Percentiles rank a stretch among this genome's conserved stretches.
Conservation (phyloP, 495 filamentous ascomycete genomes). For the Bombardia bombarda region DNA sequence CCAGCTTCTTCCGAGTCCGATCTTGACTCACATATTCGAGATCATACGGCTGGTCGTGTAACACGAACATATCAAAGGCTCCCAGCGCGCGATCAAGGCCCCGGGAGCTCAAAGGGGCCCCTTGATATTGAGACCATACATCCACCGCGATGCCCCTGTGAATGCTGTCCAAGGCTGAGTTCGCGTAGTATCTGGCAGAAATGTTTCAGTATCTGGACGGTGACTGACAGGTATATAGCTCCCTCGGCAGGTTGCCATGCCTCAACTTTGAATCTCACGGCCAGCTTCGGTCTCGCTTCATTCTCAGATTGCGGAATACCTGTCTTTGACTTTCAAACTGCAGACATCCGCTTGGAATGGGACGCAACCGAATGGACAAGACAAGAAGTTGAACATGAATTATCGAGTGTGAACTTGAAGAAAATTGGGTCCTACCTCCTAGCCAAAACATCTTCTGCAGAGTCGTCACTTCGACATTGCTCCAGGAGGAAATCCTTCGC, state of each 20-base stretch:
- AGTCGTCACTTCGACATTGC: constrained; percentile 50
- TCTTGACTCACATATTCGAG: constrained; percentile 54
- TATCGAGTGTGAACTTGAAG: not conserved
- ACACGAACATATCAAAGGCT: constrained; percentile 81
- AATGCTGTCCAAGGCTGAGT: constrained; percentile 64
- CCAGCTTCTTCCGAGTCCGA: not conserved
- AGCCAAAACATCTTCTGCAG: constrained; percentile 67
- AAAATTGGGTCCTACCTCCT: constrained; percentile 49
- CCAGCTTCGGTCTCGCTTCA: too few species aligned
- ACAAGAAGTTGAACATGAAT: too few species aligned
- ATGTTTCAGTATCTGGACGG: constrained; percentile 3
- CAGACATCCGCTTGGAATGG: too few species aligned
- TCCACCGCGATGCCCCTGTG: constrained; percentile 71
- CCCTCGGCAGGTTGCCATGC: not conserved
- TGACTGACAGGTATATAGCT: not conserved
- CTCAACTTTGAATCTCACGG: too few species aligned
- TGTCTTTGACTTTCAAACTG: too few species aligned
- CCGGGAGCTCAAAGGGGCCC: constrained; percentile 12
- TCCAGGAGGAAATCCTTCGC: constrained; percentile 75
- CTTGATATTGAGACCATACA: constrained; percentile 56
- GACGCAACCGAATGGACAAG: too few species aligned
- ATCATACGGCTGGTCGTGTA: constrained; percentile 61
- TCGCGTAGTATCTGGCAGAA: constrained; percentile 59
- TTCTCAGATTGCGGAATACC: too few species aligned
- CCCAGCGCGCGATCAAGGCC: constrained; percentile 65